phyloP scores from a whole-genome alignment of 1,139 yeast genomes.

The Yamadazyma atlantica region DNA sequence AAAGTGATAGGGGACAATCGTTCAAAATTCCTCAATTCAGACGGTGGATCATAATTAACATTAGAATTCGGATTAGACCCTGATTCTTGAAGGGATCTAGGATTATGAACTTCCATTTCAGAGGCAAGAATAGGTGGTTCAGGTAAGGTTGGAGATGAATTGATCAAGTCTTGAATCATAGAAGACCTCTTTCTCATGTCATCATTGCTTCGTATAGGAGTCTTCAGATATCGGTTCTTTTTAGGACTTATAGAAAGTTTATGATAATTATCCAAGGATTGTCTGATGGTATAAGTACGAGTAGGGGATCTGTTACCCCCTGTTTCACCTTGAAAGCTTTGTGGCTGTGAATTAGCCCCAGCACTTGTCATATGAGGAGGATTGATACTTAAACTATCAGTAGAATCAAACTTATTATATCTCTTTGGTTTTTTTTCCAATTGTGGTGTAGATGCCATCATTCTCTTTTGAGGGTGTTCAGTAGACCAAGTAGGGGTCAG shows the following conservation, averaged over 20 bases:
- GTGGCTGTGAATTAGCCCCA: not conserved
- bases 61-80: conserved; percentile 1
- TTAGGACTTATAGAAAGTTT: conserved; percentile 35
- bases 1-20: conserved; percentile 6
- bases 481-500: conserved; percentile 42
- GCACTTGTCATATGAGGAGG: conserved; percentile 22
- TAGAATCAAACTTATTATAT: conserved; percentile 20
- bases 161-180: conserved; percentile 40
- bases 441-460: conserved; percentile 40
- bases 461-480: conserved; percentile 23
- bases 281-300: conserved; percentile 29
- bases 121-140: conserved; percentile 45
- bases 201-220: conserved; percentile 16
- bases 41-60: conserved; percentile 2
- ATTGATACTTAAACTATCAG: conserved; percentile 24
- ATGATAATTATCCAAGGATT: conserved; percentile 37
- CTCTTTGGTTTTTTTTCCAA: conserved; percentile 16
- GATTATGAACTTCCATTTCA: conserved; percentile 23
- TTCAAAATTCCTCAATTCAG: conserved; percentile 3
- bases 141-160: conserved; percentile 54
- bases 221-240: conserved; percentile 21
- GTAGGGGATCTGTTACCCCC: conserved; percentile 14
- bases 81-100: not conserved
- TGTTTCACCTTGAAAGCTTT: not conserved
- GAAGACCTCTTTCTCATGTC: conserved; percentile 35